Base-by-base conservation (phyloP, 495 filamentous ascomycete species). In the Cryomyces antarcticus region DNA sequence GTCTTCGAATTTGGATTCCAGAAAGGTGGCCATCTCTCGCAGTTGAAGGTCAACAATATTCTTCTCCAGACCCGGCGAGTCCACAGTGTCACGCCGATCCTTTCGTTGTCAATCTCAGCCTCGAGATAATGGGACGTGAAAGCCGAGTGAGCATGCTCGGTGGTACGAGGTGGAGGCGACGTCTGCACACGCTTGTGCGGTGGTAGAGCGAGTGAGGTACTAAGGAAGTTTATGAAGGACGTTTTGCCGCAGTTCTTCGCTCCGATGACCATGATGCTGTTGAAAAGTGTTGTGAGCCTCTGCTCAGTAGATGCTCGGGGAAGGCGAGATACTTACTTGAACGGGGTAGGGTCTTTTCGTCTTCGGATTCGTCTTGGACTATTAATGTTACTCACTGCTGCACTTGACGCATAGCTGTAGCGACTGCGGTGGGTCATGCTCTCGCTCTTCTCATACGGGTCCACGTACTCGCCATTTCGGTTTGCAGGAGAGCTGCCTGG, bases 1-100 rank as follows among this genome's bases (percentile, higher is more conserved):
- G 55, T 97, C 92, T 58, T 96, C 87, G 48, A 97, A 97, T 58
- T 96, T 97, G 60, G 80, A 87, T 64, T 97, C 89, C 42, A 97
- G 65, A 66, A 97, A 97, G 9, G 78, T 71, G 28, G 80, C 77
- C 60, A 94, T 85, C 48, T 87, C 83, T 41, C 87, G 80, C 45
- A 97, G 65, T 61, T 97, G 89, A 41, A 96, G 67, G 59, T 95
- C 89, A 37, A 92, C 85, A 28, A 94, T 72, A 57, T 82, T 84
- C 69, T 82, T 86, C 64, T 97, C 88, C 43, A 97, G 62, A 1
- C 89, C 89, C 49, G 82, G 75, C 10, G 89, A 95, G 52, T 97
- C 89, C 88, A 96, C 28, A 97, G 64, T 4, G 89, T 96, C 46
- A 97, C 62, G 10, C 92, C 89, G 40, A 97, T 73, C 30, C 89